Evolutionary conservation across 148 eudicot genomes (phyloP), one percentile per base, ranked within the genome.

Genomic region (Talinum fruticosum): DNA sequence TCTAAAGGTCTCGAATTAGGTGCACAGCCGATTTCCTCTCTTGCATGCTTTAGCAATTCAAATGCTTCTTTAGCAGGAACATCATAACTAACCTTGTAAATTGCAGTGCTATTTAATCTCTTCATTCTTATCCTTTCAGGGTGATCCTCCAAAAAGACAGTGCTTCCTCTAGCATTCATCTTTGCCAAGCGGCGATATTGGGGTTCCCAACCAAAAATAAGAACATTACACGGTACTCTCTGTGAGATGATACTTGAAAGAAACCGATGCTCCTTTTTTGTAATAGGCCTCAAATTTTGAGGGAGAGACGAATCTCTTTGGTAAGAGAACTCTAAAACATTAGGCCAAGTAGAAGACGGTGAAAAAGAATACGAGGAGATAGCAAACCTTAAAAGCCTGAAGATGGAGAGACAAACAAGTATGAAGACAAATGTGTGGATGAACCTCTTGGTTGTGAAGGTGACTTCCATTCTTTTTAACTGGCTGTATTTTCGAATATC

Each of bases 191-290:
- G 85, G 15, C 84, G 83, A 73, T 93, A 90, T 37, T 87, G 85
- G 28, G 78, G 72, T 36, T 90, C 89, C 66, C 86, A 86, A 72
- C 99, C 99, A 66, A 96, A 96, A 67, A 96, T 78, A 8, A 96
- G 97, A 72, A 96, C 81, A 78, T 90, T 91, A 86, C 97, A 96
- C 15, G 99, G 99, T 49, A 87, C 80, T 82, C 54, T 89, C 21
- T 66, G 70, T 28, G 90, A 81, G 80, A 96, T 69, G 24, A 93
- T 76, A 47, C 82, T 74, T 21, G 86, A 77, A 24, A 96, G 83
- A 72, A 96, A 88, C 51, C 44, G 80, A 29, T 45, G 74, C 65
- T 96, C 99, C 79, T 91, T 93, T 53, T 83, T 79, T 4, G 93
- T 90, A 18, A 86, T 79, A 35, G 53, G 77, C 4, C 66, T 70